These are phyloP conservation scores for Taiozyma onychis DNA, from an alignment of 1,139 yeast genomes.

Conservation along the genomic window DNA sequence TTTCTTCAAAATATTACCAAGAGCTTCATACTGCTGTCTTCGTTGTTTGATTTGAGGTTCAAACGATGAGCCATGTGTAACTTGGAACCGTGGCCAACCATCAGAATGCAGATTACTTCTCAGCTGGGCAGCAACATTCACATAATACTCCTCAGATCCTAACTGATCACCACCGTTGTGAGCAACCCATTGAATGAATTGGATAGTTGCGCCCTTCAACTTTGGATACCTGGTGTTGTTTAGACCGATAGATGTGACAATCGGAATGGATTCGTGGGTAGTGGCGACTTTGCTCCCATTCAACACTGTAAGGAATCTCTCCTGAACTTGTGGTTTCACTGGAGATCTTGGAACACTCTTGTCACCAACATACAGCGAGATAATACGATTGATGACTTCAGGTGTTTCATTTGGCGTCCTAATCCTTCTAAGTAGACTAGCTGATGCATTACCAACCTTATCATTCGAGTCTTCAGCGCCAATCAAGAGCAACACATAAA, in stretches of 20 bases:
- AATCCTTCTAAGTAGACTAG: conserved; percentile 45
- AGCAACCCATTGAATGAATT: conserved; percentile 55
- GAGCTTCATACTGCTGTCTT: conserved; percentile 66
- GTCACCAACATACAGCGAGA: conserved; percentile 45
- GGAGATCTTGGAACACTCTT: conserved; percentile 38
- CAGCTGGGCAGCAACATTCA: conserved; percentile 44
- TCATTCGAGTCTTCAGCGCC: conserved; percentile 62
- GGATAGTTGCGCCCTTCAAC: conserved; percentile 34
- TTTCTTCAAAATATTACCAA: conserved; percentile 58
- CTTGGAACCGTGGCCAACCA: conserved; percentile 53
- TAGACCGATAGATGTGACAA: conserved; percentile 51
- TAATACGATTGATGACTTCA: conserved; percentile 37
- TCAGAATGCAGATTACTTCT: conserved; percentile 45
- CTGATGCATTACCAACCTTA: conserved; percentile 45
- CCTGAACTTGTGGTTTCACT: conserved; percentile 50
- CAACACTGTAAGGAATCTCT: conserved; percentile 46
- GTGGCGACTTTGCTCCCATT: conserved; percentile 50
- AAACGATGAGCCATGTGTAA: conserved; percentile 27
- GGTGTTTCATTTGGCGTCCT: conserved; percentile 47
- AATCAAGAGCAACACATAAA: conserved; percentile 45
- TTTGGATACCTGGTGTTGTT: conserved; percentile 38
- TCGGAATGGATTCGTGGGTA: conserved; percentile 30
- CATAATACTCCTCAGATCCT: conserved; percentile 29
- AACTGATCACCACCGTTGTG: conserved; percentile 23
- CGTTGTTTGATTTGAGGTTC: conserved; percentile 34